A percentile compares a stretch with the other conserved stretches of the same genome.
Evolutionary conservation across 805 yeast species (phyloP).

Genomic region (Yamadazyma paraphyllophila): DNA sequence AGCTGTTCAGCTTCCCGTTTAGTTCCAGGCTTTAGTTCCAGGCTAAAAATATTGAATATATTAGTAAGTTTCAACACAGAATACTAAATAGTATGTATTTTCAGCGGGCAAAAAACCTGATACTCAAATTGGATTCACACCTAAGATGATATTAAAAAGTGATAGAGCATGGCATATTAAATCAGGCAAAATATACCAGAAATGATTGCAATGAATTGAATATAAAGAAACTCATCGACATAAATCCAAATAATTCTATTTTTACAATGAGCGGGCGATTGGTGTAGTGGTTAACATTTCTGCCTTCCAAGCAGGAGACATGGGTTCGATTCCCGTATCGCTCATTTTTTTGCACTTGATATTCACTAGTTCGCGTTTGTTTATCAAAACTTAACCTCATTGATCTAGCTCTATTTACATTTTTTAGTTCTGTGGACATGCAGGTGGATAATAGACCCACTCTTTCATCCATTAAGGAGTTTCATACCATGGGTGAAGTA

Average conservation of each 20-base stretch:
- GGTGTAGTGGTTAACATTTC: constrained; percentile 90
- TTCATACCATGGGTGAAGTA: constrained; percentile 21
- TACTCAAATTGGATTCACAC: too few relatives aligned
- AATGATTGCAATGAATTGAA: too few relatives aligned
- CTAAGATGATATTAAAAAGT: too few relatives aligned
- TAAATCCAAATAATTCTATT: too few relatives aligned
- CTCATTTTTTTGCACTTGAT: constrained; percentile 43
- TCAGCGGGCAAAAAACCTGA: neutral
- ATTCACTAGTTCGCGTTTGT: neutral
- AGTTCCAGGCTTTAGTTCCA: too few relatives aligned
- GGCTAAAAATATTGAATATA: too few relatives aligned
- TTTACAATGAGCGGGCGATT: constrained; percentile 54
- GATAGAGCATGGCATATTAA: too few relatives aligned
- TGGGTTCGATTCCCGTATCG: constrained; percentile 94
- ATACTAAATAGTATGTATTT: too few relatives aligned
- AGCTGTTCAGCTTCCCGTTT: too few relatives aligned
- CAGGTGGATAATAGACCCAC: constrained; percentile 6
- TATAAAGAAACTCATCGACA: too few relatives aligned
- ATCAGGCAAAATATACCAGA: too few relatives aligned
- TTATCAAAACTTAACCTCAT: neutral
- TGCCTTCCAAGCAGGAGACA: constrained; percentile 94
- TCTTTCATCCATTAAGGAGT: constrained; percentile 2
- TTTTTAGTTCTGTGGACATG: neutral
- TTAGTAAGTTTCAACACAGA: too few relatives aligned
- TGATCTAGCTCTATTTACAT: neutral